phyloP scores from a whole-genome alignment of 1,139 yeast species.

The Pichia kudriavzevii region DNA sequence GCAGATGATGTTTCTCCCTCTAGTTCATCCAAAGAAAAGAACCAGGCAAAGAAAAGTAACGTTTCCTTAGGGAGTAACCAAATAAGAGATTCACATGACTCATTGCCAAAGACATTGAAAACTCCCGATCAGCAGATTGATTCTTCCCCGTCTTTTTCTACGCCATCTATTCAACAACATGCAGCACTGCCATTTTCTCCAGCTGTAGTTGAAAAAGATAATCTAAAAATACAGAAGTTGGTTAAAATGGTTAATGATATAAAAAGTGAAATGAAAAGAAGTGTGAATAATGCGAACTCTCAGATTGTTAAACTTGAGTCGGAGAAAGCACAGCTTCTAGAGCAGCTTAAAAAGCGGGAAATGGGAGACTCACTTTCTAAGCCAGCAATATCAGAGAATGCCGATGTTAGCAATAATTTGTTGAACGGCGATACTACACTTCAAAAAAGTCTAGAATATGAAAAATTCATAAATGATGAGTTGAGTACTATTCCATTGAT shows the following conservation, averaged over 20 bases:
- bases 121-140: constrained; percentile 5
- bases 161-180: constrained; percentile 7
- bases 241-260: constrained; percentile 22
- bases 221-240: constrained; percentile 21
- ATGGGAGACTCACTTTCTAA: not conserved
- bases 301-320: constrained; percentile 24
- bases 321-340: constrained; percentile 17
- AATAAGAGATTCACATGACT: not conserved
- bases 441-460: constrained; percentile 5
- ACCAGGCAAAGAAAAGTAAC: not conserved
- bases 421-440: not conserved
- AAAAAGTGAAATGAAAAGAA: constrained; percentile 24
- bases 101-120: constrained; percentile 2
- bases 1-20: not conserved
- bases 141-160: constrained; percentile 3
- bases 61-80: not conserved
- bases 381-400: not conserved
- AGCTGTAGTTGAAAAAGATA: constrained; percentile 16
- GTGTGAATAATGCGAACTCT: constrained; percentile 25
- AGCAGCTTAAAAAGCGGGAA: constrained; percentile 2
- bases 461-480: constrained; percentile 45
- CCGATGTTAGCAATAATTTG: constrained; percentile 4
- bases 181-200: constrained; percentile 17
- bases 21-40: not conserved
- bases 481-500: constrained; percentile 46